phyloP scores from a whole-genome alignment of 1,139 yeast genomes.

The Barnettozyma hawaiiensis region DNA sequence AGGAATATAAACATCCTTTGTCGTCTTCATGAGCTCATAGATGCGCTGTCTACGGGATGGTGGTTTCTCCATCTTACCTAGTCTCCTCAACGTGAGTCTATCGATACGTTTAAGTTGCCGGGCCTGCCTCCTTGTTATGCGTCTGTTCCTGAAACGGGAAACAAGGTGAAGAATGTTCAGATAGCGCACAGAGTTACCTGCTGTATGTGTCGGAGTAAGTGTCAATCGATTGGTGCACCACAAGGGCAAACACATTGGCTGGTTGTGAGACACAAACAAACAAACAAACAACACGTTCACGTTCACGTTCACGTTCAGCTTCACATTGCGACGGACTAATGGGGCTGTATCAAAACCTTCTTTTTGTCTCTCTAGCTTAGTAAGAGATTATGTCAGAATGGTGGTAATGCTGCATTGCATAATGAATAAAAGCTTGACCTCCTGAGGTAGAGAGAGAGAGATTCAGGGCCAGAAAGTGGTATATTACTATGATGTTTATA shows the following conservation, averaged over 20 bases:
- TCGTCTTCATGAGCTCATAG: slow-evolving; percentile 46
- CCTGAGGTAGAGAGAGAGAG: too few relatives aligned
- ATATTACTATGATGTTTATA: too few relatives aligned
- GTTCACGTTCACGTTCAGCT: too few relatives aligned
- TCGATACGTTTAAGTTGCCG: neutral
- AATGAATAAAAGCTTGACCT: too few relatives aligned
- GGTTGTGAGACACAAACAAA: neutral
- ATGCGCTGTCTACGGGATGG: slow-evolving; percentile 24
- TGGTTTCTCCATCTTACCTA: slow-evolving; percentile 3
- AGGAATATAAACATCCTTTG: slow-evolving; percentile 56
- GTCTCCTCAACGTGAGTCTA: slow-evolving; percentile 1
- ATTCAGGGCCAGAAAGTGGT: too few relatives aligned
- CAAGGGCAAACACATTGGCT: neutral
- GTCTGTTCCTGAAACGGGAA: neutral
- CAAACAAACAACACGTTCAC: too few relatives aligned
- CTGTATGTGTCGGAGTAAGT: neutral
- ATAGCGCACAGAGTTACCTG: neutral
- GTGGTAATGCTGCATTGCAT: too few relatives aligned
- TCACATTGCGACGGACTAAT: too few relatives aligned
- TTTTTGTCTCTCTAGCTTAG: too few relatives aligned
- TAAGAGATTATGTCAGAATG: too few relatives aligned
- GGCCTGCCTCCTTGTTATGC: neutral
- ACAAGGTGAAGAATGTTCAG: neutral
- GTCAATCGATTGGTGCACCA: neutral
- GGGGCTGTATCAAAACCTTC: too few relatives aligned